Evolutionary conservation across 2,329 filamentous ascomycete species (phyloP).

Genomic region (Pochonia chlamydosporia): DNA sequence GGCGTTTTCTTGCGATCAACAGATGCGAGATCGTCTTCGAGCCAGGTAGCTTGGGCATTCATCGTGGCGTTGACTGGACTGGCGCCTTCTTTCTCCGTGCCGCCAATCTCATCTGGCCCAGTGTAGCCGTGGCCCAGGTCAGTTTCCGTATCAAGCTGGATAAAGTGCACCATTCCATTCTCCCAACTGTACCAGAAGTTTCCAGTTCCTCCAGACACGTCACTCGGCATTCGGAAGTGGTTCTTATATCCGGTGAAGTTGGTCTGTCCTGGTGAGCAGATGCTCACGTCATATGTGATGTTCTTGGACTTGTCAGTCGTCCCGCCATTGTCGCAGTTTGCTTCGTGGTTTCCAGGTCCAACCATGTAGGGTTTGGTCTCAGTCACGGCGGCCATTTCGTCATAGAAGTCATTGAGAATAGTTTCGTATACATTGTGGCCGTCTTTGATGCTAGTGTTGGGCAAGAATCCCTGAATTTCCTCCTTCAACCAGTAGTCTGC

Average conservation of each 20-base stretch:
- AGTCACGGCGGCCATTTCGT: constrained; percentile 31
- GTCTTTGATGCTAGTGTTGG: constrained; percentile 36
- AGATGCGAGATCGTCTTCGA: constrained; percentile 40
- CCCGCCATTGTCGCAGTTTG: constrained; percentile 39
- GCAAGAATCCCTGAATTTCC: constrained; percentile 22
- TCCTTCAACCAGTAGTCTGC: constrained; percentile 47
- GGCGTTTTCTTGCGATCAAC: constrained; percentile 51
- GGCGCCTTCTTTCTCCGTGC: constrained; percentile 24
- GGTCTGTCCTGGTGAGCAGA: constrained; percentile 45
- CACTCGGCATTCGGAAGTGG: constrained; percentile 47
- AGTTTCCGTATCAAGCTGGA: constrained; percentile 28
- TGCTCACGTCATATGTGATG: constrained; percentile 6
- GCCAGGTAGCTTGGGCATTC: constrained; percentile 36
- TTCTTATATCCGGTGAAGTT: constrained; percentile 56
- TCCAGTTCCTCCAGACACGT: constrained; percentile 23
- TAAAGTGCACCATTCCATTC: constrained; percentile 21
- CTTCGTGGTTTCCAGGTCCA: constrained; percentile 50
- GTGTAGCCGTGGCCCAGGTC: constrained; percentile 6
- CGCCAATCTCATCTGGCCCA: constrained; percentile 20
- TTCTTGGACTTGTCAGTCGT: constrained; percentile 15
- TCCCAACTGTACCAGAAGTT: constrained; percentile 20
- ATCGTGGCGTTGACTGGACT: constrained; percentile 39
- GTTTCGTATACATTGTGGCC: constrained; percentile 46
- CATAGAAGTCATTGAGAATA: constrained; percentile 50
- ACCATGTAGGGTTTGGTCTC: constrained; percentile 43